phyloP scores from a whole-genome alignment of 2,329 filamentous ascomycete genomes.

The Paecilomyces formosus region DNA sequence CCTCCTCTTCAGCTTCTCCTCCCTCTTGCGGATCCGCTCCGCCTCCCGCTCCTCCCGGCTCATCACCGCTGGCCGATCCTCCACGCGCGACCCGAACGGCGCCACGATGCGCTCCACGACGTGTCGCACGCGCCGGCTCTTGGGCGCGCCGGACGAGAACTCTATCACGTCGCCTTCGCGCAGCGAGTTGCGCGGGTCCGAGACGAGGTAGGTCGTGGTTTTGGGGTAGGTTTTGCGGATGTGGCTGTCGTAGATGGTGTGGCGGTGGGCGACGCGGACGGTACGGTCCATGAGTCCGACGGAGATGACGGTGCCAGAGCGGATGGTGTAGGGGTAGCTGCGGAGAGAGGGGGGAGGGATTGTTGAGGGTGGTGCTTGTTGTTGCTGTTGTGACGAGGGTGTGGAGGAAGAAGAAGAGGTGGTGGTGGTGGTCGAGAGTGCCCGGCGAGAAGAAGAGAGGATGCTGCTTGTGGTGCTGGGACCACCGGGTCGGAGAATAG shows the following conservation, averaged over 20 bases:
- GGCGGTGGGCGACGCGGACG: conserved; percentile 28
- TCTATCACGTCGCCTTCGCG: conserved; percentile 38
- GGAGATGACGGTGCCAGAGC: conserved; percentile 33
- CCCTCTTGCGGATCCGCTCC: conserved; percentile 21
- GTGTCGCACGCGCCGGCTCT: conserved; percentile 30
- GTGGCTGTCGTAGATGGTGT: conserved; percentile 27
- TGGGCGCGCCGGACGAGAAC: conserved; percentile 33
- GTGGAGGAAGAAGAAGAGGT: background rate
- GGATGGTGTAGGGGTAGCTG: conserved; percentile 26
- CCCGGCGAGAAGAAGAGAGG: background rate
- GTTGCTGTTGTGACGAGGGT: conserved; percentile 10
- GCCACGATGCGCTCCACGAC: conserved; percentile 37
- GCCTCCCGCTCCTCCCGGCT: conserved; percentile 27
- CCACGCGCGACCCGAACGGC: conserved; percentile 30
- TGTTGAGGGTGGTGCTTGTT: conserved; percentile 11
- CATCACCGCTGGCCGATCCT: conserved; percentile 29
- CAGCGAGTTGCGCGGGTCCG: conserved; percentile 34
- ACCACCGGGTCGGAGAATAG: background rate
- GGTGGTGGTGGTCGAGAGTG: background rate
- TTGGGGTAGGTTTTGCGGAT: conserved; percentile 31
- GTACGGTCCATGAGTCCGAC: conserved; percentile 36
- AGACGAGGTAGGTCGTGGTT: conserved; percentile 25
- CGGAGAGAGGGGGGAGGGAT: conserved; percentile 21
- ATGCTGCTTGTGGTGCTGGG: background rate
- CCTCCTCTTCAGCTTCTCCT: conserved; percentile 23